Evolutionary conservation across 495 filamentous ascomycete genomes (phyloP).

Genomic region (Neurospora sp.): DNA sequence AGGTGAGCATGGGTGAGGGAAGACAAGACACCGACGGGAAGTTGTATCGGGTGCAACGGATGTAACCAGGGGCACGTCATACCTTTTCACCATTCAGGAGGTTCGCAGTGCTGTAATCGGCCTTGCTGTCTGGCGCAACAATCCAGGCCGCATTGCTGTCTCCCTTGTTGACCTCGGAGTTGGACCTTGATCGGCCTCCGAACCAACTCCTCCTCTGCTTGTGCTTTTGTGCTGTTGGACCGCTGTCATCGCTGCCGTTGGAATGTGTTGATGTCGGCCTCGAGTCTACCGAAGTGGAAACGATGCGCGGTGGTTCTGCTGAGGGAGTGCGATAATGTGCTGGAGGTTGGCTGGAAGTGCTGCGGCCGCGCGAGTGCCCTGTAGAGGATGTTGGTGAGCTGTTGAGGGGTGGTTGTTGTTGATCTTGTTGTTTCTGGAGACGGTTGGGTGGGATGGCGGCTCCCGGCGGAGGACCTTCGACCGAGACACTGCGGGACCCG

Average conservation of each 20-base stretch:
- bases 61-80: slow-evolving; percentile 5
- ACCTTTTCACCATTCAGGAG: slow-evolving; percentile 53
- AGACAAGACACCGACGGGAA: not conserved
- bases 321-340: not conserved
- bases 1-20: not conserved
- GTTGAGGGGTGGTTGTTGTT: not conserved
- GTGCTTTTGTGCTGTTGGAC: slow-evolving; percentile 18
- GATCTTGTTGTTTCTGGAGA: not conserved
- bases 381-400: not conserved
- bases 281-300: slow-evolving; percentile 6
- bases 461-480: not conserved
- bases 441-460: not conserved
- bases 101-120: slow-evolving; percentile 51
- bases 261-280: slow-evolving; percentile 9
- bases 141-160: slow-evolving; percentile 48
- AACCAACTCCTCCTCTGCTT: slow-evolving; percentile 35
- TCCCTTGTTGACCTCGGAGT: slow-evolving; percentile 20
- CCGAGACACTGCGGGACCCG: not conserved
- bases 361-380: not conserved
- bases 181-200: slow-evolving; percentile 33
- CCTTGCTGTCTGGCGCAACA: slow-evolving; percentile 43
- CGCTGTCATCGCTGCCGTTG: slow-evolving; percentile 21
- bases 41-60: not conserved
- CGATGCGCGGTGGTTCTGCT: not conserved
- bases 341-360: not conserved